Conservation (phyloP, 2,329 filamentous ascomycete species). For the Trichoderma koningii region DNA sequence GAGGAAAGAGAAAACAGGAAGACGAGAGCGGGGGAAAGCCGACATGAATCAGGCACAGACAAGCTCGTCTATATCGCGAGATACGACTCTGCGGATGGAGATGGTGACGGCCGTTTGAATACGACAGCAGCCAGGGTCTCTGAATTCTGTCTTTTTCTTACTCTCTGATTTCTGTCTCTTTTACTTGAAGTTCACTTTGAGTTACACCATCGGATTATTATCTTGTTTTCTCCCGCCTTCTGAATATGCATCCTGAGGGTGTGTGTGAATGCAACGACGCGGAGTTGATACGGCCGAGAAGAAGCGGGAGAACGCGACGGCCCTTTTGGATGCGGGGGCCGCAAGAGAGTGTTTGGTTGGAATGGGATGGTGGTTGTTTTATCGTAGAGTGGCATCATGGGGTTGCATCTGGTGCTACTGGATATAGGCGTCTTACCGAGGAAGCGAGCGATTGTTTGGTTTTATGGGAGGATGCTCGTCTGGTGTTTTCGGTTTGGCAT, state of each 20-base stretch:
- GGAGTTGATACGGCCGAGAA: not conserved
- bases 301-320: not conserved
- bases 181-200: no score
- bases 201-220: not conserved
- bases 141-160: no score
- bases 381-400: conserved; percentile 11
- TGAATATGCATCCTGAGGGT: not conserved
- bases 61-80: no score
- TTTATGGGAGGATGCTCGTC: not conserved
- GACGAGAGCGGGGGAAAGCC: not conserved
- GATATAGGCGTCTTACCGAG: not conserved
- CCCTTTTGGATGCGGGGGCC: not conserved
- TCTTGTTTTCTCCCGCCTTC: not conserved
- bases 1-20: not conserved
- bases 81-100: not conserved
- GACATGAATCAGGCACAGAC: not conserved
- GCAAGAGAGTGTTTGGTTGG: not conserved
- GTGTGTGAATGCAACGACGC: not conserved
- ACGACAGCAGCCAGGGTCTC: no score
- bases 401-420: no score
- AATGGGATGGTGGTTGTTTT: not conserved
- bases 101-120: not conserved
- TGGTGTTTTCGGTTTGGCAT: not conserved
- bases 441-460: not conserved
- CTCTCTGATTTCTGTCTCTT: not conserved